A percentile compares a stretch with the other conserved stretches of the same genome.
phyloP scores from a whole-genome alignment of 2,329 filamentous ascomycete species.

The Cadophora luteo-olivacea region DNA sequence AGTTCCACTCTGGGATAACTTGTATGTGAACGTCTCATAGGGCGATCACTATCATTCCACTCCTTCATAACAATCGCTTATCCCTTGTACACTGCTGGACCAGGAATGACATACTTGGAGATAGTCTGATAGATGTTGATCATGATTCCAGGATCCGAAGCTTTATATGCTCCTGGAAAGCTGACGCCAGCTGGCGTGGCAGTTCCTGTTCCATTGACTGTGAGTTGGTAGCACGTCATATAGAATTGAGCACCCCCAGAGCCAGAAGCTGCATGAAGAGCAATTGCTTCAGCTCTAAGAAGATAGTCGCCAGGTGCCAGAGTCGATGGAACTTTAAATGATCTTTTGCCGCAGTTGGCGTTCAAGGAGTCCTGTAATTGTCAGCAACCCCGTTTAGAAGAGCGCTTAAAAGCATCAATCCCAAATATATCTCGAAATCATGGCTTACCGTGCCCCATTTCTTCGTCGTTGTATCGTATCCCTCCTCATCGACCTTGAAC shows the following conservation, averaged over 20 bases:
- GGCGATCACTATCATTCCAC: neutral
- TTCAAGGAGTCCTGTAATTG: conserved; percentile 41
- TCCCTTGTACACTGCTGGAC: conserved; percentile 20
- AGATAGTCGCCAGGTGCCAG: conserved; percentile 61
- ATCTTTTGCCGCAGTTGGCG: conserved; percentile 52
- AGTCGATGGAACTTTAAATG: conserved; percentile 56
- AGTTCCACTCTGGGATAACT: no score
- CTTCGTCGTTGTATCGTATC: conserved; percentile 33
- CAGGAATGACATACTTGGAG: conserved; percentile 18
- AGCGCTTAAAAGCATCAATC: conserved; percentile 3
- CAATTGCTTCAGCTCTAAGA: conserved; percentile 60
- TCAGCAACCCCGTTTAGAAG: neutral
- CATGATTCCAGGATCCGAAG: conserved; percentile 54
- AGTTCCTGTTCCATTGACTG: conserved; percentile 51
- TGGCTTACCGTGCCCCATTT: conserved; percentile 34
- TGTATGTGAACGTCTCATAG: neutral
- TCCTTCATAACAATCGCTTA: neutral
- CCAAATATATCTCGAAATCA: neutral
- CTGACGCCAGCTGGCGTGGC: conserved; percentile 49
- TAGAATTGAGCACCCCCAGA: conserved; percentile 49
- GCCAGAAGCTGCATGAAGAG: conserved; percentile 57
- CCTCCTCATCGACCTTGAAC: conserved; percentile 56
- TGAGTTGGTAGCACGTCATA: conserved; percentile 51
- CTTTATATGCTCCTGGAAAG: conserved; percentile 55
- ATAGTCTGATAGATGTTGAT: conserved; percentile 49